These are phyloP conservation scores for Aspergillus aculeatus DNA, from an alignment of 2,329 filamentous ascomycete species.

Conservation along the genomic window DNA sequence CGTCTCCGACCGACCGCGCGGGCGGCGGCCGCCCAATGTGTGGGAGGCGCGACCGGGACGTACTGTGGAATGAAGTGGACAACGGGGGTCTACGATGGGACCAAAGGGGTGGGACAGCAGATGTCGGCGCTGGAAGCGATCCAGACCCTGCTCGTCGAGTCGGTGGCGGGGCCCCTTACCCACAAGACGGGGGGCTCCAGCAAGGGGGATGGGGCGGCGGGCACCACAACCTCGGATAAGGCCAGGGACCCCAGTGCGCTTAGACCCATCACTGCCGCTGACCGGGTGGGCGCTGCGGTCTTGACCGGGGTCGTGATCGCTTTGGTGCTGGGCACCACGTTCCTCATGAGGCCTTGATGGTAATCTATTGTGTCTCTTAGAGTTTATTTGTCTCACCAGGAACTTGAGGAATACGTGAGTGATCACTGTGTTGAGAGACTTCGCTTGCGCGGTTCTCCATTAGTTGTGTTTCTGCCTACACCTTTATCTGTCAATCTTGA, in stretches of 20 bases:
- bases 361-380: too few species aligned
- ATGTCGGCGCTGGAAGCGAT: slow-evolving; percentile 55
- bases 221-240: slow-evolving; percentile 20
- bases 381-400: neutral
- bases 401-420: too few species aligned
- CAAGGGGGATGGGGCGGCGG: slow-evolving; percentile 40
- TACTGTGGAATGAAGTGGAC: slow-evolving; percentile 43
- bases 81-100: slow-evolving; percentile 32
- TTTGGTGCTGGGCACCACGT: slow-evolving; percentile 11
- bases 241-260: slow-evolving; percentile 22
- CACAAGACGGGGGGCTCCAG: slow-evolving; percentile 57
- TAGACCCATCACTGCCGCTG: slow-evolving; percentile 24
- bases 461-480: too few species aligned
- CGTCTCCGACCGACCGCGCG: slow-evolving; percentile 54
- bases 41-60: slow-evolving; percentile 33
- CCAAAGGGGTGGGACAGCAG: slow-evolving; percentile 38
- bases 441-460: too few species aligned
- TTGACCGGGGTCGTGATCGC: slow-evolving; percentile 30
- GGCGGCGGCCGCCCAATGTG: slow-evolving; percentile 48
- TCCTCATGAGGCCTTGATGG: neutral
- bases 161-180: slow-evolving; percentile 41
- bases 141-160: slow-evolving; percentile 52
- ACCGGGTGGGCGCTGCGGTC: slow-evolving; percentile 29
- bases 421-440: too few species aligned
- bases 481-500: too few species aligned